These are phyloP conservation scores for Beauveria caledonica DNA, from an alignment of 2,329 filamentous ascomycete genomes.

Conservation along the genomic window DNA sequence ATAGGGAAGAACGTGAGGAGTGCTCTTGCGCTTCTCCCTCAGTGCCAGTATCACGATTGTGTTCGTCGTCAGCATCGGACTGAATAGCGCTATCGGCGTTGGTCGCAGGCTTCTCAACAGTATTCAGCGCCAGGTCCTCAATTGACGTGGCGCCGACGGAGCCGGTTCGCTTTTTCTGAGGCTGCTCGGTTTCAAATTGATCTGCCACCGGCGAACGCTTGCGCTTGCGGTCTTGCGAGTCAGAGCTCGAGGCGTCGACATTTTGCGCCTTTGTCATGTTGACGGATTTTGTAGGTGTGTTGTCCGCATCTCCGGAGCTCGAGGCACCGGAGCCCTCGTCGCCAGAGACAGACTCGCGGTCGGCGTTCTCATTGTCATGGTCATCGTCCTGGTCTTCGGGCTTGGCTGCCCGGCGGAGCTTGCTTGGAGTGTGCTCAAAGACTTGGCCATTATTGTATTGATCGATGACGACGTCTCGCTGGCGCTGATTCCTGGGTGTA, in stretches of 20 bases:
- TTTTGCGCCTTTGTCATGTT: conserved; percentile 19
- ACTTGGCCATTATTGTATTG: conserved; percentile 44
- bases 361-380: conserved; percentile 22
- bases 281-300: conserved; percentile 28
- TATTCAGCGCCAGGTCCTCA: conserved; percentile 24
- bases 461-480: conserved; percentile 52
- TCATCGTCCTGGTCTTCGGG: conserved; percentile 29
- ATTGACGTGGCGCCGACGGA: conserved; percentile 34
- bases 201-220: conserved; percentile 41
- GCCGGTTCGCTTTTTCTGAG: conserved; percentile 45
- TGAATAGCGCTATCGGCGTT: conserved; percentile 31
- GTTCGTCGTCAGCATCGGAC: conserved; percentile 40
- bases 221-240: conserved; percentile 36
- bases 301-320: conserved; percentile 29
- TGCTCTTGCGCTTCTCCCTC: conserved; percentile 26
- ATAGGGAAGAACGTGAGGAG: conserved; percentile 26
- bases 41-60: conserved; percentile 20
- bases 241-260: conserved; percentile 2
- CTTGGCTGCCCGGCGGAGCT: conserved; percentile 50
- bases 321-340: conserved; percentile 32
- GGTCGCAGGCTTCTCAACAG: conserved; percentile 29
- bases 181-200: conserved; percentile 37
- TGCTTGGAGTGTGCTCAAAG: conserved; percentile 66
- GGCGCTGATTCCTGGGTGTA: conserved; percentile 64
- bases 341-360: conserved; percentile 28